Base-by-base conservation (phyloP, 129 eudicot genomes). In the Lactuca sativa region DNA sequence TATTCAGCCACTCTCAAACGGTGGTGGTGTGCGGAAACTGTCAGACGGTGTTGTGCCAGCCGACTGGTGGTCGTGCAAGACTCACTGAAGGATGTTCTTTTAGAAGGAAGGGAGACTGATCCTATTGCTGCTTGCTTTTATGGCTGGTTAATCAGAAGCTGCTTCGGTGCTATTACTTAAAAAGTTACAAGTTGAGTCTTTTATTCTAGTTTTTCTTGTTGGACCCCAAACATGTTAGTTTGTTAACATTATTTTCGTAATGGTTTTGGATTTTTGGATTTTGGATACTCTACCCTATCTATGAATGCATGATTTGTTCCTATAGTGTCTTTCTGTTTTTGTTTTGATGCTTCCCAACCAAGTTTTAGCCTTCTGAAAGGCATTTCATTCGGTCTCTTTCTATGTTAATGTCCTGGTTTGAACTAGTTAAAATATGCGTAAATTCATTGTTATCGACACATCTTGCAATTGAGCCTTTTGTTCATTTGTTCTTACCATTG, bases 21-120 rank as follows among this genome's bases (percentile, higher is more conserved):
- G 88, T 83, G 75, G 84, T 83, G 62, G 84, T 72, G 5, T 83
- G 88, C 43, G 84, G 84, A 21, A 83, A 80, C 80, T 83, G 85
- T 57, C 84, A 80, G 73, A 76, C 88, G 2, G 85, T 83, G 32
- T 74, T 83, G 74, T 83, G 88, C 80, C 85, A 83, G 71, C 88
- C 88, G 3, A 84, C 85, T 0, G 88, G 88, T 9, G 88, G 88
- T 0, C 80, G 80, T 63, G 85, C 85, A 6, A 77, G 88, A 51
- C 85, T 84, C 16, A 80, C 88, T 0, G 82, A 84, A 73, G 89
- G 85, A 4, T 84, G 89, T 40, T 80, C 85, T 17, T 84, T 84
- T 76, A 37, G 85, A 70, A 77, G 69, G 74, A 84, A 84, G 83
- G 81, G 85, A 0, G 89, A 84, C 33, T 84, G 67, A 72, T 77